phyloP scores from a whole-genome alignment of 176 grass and related monocot genomes.

The Rhipidocladum racemiflorum region DNA sequence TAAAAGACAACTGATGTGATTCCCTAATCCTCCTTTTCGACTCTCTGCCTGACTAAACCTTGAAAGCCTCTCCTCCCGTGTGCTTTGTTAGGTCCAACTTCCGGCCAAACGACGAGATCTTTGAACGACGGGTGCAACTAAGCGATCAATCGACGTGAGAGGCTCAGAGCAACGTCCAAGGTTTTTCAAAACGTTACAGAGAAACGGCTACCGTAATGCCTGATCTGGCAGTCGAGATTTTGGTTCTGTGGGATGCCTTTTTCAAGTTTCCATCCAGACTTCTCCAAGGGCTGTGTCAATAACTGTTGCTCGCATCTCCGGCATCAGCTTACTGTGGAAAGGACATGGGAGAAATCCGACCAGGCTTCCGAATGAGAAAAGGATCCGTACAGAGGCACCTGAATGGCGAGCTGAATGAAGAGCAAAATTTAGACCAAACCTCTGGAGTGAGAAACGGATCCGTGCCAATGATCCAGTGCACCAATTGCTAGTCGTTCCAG shows the following conservation, averaged over 20 bases:
- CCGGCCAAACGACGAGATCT: not conserved
- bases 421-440: slow-evolving; percentile 23
- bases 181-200: not conserved
- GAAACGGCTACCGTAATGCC: not conserved
- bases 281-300: no score
- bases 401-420: not conserved
- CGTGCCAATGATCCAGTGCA: not conserved
- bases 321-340: not conserved
- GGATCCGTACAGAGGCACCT: not conserved
- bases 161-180: not conserved
- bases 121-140: not conserved
- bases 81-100: not conserved
- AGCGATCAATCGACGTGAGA: no score
- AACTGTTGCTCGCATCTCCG: no score
- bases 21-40: not conserved
- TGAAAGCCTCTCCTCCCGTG: not conserved
- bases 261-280: not conserved
- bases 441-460: slow-evolving; percentile 1
- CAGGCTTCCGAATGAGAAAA: slow-evolving; percentile 20
- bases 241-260: rapidly evolving
- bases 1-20: no score
- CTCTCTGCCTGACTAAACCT: not conserved
- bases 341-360: not conserved
- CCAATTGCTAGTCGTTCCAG: not conserved
- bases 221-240: not conserved